phyloP scores from a whole-genome alignment of 202 grass and related monocot genomes.

The Setaria viridis region DNA sequence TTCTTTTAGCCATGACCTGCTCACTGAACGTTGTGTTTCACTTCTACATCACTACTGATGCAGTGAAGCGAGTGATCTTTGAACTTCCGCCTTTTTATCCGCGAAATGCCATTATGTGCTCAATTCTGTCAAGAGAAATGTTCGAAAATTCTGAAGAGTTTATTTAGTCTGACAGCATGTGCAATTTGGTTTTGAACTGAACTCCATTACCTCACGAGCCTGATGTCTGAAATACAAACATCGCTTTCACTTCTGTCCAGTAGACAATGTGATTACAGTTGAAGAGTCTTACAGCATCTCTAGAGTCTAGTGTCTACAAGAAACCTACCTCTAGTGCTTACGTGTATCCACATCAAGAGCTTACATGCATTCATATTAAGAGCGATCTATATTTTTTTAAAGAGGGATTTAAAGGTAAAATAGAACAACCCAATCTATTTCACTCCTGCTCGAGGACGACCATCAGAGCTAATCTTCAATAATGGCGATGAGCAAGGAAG shows the following conservation, averaged over 20 bases:
- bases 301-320: background rate
- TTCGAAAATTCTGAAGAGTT: background rate
- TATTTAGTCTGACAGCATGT: background rate
- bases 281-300: background rate
- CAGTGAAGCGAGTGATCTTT: background rate
- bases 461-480: conserved; percentile 55
- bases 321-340: conserved; percentile 11
- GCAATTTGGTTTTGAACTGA: background rate
- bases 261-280: conserved; percentile 24
- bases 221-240: background rate
- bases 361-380: background rate
- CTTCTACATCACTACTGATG: background rate
- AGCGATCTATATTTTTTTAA: background rate
- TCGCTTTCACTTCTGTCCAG: background rate
- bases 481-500: conserved; percentile 70
- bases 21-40: background rate
- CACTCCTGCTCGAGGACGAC: background rate
- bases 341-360: conserved; percentile 1
- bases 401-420: background rate
- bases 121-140: background rate
- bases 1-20: background rate
- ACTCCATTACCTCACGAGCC: background rate
- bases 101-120: background rate
- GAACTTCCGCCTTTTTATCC: background rate
- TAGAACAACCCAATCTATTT: background rate